Evolutionary conservation across 148 eudicot genomes (phyloP).

Genomic region (Diospyros lotus): DNA sequence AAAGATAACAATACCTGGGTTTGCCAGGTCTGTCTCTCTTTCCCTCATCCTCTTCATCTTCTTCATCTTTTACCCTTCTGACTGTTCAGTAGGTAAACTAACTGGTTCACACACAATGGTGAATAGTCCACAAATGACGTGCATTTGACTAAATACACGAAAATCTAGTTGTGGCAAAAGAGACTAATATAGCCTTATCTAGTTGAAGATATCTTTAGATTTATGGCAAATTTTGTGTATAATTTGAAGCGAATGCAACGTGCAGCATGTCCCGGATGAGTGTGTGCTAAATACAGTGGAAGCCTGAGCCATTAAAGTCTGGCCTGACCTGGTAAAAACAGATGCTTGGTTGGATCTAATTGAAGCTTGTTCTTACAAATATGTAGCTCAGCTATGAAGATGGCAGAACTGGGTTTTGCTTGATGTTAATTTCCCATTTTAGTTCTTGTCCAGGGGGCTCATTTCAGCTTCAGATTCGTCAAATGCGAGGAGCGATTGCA

Average conservation of each 20-base stretch:
- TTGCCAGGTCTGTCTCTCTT: slow-evolving; percentile 54
- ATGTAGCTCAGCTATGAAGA: not conserved
- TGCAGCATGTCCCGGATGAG: slow-evolving; percentile 75
- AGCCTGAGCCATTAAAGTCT: slow-evolving; percentile 67
- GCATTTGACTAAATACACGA: too few relatives aligned
- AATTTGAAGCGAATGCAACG: too few relatives aligned
- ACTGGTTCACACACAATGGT: too few relatives aligned
- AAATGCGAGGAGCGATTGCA: slow-evolving; percentile 61
- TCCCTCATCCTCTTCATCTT: not conserved
- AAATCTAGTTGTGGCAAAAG: too few relatives aligned
- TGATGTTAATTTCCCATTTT: not conserved
- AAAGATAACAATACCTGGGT: slow-evolving; percentile 38
- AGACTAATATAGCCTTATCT: too few relatives aligned
- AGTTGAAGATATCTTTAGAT: too few relatives aligned
- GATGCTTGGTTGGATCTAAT: too few relatives aligned
- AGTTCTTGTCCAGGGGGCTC: slow-evolving; percentile 40
- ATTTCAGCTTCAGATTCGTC: slow-evolving; percentile 40
- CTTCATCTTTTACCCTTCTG: not conserved
- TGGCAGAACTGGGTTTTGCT: not conserved
- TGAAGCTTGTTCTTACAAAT: not conserved
- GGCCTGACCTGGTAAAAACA: slow-evolving; percentile 56
- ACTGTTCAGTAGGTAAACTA: too few relatives aligned
- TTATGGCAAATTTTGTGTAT: too few relatives aligned
- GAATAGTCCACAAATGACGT: too few relatives aligned
- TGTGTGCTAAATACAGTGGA: slow-evolving; percentile 65